Percentiles rank a stretch among this genome's conserved stretches.
phyloP scores from a whole-genome alignment of 208 protist genomes.

The Leishmania major region DNA sequence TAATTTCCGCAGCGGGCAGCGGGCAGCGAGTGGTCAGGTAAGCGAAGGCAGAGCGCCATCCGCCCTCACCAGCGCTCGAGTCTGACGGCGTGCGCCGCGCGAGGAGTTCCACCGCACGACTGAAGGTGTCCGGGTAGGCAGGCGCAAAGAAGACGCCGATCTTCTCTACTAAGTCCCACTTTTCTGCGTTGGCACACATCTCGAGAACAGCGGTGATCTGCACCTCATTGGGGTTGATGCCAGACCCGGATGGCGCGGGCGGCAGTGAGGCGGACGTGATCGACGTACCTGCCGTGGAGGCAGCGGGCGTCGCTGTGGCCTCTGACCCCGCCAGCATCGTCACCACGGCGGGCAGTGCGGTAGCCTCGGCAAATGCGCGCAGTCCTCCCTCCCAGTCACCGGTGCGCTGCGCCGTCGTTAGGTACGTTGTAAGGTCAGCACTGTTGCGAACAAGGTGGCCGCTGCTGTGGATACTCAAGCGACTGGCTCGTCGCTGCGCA shows the following conservation, averaged over 20 bases:
- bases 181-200: slow-evolving; percentile 47
- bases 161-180: slow-evolving; percentile 54
- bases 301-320: background rate
- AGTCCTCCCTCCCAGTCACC: slow-evolving; percentile 78
- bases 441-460: slow-evolving; percentile 61
- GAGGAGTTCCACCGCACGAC: slow-evolving; percentile 37
- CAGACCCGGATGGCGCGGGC: slow-evolving; percentile 2
- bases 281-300: background rate
- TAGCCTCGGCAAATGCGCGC: slow-evolving; percentile 51
- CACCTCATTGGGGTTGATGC: slow-evolving; percentile 39
- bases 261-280: background rate
- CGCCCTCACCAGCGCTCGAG: background rate
- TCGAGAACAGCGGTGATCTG: slow-evolving; percentile 65
- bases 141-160: slow-evolving; percentile 50
- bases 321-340: background rate
- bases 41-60: slow-evolving; percentile 43
- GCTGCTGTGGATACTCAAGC: slow-evolving; percentile 45
- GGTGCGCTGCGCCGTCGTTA: slow-evolving; percentile 54
- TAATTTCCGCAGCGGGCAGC: slow-evolving; percentile 43
- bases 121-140: slow-evolving; percentile 38
- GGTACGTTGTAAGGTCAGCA: slow-evolving; percentile 69
- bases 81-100: slow-evolving; percentile 6
- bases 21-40: slow-evolving; percentile 42
- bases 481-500: slow-evolving; percentile 34
- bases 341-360: slow-evolving; percentile 16